Base-by-base conservation (phyloP, 2,329 filamentous ascomycete species). In the Rhynchosporium graminicola region DNA sequence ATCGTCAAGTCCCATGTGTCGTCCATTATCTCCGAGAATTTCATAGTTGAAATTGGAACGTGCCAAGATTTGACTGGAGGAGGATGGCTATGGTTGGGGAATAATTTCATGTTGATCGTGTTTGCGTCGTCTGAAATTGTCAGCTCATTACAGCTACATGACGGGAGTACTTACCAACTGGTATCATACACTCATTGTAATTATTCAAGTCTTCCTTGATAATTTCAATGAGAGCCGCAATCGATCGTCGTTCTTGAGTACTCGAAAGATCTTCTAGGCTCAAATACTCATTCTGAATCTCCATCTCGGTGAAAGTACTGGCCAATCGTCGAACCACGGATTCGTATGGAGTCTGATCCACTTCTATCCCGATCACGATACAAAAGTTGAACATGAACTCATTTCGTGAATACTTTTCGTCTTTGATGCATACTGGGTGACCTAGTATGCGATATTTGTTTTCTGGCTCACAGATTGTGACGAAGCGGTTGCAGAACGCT, bases 311-410 rank as follows among this genome's bases (percentile, higher is more conserved):
- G 79, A 98, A 92, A 33, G 95, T 86, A 65, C 88, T 83, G 1
- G 94, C 95, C 57, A 98, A 81, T 71, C 96, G 91, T 68, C 89
- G 82, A 59, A 97, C 92, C 38, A 98, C 90, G 67, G 87, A 88
- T 76, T 93, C 91, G 75, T 92, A 96, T 40, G 88, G 89, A 55
- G 85, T 84, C 74, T 90, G 90, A 72, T 96, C 90, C 3, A 83
- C 80, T 40, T 83, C 80, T 61, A 87, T 83, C 57, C 89, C 84
- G 56, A 97, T 81, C 33, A 97, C 89, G 50, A 98, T 81, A 63
- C 92, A 92, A 74, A 98, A 97, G 76, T 98, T 98, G 84, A 98
- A 99, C 74, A 97, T 97, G 80, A 97, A 98, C 76, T 96, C 91
- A 77, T 97, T 97, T 63, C 95, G 88, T 72, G 89, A 86, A 73